Base-by-base conservation (phyloP, 805 yeast species). In the Candida insectalens region DNA sequence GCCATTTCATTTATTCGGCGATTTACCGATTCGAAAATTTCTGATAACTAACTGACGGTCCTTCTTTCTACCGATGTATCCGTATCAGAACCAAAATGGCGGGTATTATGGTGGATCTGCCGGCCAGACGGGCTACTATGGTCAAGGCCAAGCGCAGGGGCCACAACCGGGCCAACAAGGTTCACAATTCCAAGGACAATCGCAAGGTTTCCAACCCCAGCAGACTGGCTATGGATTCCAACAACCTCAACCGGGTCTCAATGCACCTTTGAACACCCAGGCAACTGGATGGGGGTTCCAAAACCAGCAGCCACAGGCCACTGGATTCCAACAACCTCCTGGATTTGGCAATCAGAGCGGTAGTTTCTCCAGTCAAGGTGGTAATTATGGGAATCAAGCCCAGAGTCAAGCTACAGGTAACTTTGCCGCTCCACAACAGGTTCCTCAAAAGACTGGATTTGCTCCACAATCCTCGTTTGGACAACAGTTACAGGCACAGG, bases 231-330 rank as follows among this genome's bases (percentile, higher is more conserved):
- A 21, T 14, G 27, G 26, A 14, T 30, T 30, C 26, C 31, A 23
- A 18, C 33, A 29, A 27, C 60, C 48, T 18, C 63, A 47, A 32
- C 60, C 48, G 31, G 58, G 44, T n/a, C n/a, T n/a, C 17, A 6
- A 13, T 12, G 6, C 30, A 17, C 18, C 42, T 2, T 21, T 50
- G 19, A 50, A 46, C 37, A 25, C 61, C 12, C 70, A 65, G 41
- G 58, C 56, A 6, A 62, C 69, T 2, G 70, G 69, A 1, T 64
- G 57, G 50, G 54, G 49, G 2, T 47, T 44, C 36, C 46, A 45
- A 20, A 15, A 36, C 6, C 44, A 37, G 43, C 18, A 13, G 20
- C 29, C 31, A 16, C 43, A 37, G 20, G 33, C 33, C 13, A 36
- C 47, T n/a, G 41, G 47, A 3, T 40, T 40, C 13, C 42, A 39